phyloP scores from a whole-genome alignment of 306 rosid species.

The Vigna radiata region DNA sequence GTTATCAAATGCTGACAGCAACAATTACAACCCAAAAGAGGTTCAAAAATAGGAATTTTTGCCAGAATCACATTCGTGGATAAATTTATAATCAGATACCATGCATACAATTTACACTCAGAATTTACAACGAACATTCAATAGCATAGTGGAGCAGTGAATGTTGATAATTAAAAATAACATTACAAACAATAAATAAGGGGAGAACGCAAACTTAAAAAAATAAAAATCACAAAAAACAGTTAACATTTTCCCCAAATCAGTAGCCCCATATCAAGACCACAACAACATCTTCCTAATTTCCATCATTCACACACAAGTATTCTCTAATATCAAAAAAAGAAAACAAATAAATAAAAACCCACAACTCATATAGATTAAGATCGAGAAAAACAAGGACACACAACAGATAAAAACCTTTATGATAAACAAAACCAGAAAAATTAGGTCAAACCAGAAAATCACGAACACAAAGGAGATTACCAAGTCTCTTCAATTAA shows the following conservation, averaged over 20 bases:
- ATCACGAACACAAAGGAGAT: background rate
- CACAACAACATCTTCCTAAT: background rate
- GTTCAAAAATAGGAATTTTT: background rate
- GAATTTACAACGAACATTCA: background rate
- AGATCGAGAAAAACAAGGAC: background rate
- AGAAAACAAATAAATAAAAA: background rate
- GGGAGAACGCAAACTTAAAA: background rate
- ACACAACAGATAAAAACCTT: background rate
- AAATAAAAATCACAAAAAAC: background rate
- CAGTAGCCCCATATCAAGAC: background rate
- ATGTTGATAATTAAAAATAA: background rate
- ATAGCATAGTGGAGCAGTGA: background rate
- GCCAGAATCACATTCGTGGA: background rate
- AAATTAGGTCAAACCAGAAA: conserved; percentile 21
- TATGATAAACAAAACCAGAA: background rate
- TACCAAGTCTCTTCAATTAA: background rate
- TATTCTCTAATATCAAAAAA: background rate
- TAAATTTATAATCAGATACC: background rate
- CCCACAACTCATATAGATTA: background rate
- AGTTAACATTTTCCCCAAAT: background rate
- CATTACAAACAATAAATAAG: conserved; percentile 17
- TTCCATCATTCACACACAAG: background rate
- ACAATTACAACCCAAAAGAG: background rate
- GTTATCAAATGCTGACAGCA: background rate
- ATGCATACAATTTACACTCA: background rate